Evolutionary conservation across 2,329 filamentous ascomycete genomes (phyloP).

Genomic region (Dryadomyces sulphureus): DNA sequence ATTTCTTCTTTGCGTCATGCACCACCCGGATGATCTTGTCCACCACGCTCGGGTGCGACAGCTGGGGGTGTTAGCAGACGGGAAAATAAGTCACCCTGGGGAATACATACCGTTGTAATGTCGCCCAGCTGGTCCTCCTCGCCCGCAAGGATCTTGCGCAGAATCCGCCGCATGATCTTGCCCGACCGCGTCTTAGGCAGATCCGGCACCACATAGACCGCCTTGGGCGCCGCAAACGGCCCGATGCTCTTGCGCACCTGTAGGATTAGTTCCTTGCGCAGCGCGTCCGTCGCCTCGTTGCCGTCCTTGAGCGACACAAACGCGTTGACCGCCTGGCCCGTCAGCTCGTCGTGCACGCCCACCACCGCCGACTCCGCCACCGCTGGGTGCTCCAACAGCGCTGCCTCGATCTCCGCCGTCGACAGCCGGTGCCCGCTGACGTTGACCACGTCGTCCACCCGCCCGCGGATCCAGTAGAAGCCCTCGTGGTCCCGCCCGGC

Average conservation of each 20-base stretch:
- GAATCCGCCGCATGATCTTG: slow-evolving; percentile 96
- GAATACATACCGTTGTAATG: slow-evolving; percentile 60
- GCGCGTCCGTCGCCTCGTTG: slow-evolving; percentile 58
- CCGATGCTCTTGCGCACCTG: slow-evolving; percentile 97
- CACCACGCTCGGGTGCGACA: slow-evolving; percentile 82
- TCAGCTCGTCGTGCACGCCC: slow-evolving; percentile 82
- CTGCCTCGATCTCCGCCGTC: slow-evolving; percentile 95
- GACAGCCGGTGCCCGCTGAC: slow-evolving; percentile 92
- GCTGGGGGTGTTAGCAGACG: slow-evolving; percentile 26
- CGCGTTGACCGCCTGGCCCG: slow-evolving; percentile 91
- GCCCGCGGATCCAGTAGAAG: slow-evolving; percentile 99
- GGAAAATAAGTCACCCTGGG: not conserved
- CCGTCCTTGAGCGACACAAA: slow-evolving; percentile 88
- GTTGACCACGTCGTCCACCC: slow-evolving; percentile 97
- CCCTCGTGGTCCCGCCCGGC: slow-evolving; percentile 93
- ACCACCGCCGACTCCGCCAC: slow-evolving; percentile 94
- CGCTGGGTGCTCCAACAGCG: slow-evolving; percentile 77
- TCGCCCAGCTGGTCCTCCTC: slow-evolving; percentile 97
- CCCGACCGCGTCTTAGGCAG: slow-evolving; percentile 94
- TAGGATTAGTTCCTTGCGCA: slow-evolving; percentile 84
- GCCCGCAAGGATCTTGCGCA: slow-evolving; percentile 92
- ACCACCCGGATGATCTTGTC: slow-evolving; percentile 78
- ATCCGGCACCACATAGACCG: slow-evolving; percentile 79
- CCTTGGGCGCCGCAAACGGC: slow-evolving; percentile 92
- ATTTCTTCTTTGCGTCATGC: slow-evolving; percentile 45